phyloP scores from a whole-genome alignment of 441 rosid species.

The Lepidium campestre region DNA sequence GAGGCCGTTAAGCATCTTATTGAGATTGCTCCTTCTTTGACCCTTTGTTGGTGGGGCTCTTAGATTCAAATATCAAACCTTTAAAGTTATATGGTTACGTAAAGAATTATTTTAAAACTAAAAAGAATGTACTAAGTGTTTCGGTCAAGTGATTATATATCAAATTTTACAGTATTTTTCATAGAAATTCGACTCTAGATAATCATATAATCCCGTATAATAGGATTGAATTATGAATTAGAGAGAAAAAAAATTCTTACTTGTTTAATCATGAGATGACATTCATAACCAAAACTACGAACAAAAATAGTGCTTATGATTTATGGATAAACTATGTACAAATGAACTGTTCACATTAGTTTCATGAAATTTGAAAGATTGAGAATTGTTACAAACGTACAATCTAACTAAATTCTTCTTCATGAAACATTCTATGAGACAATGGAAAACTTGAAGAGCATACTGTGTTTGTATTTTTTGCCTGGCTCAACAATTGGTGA shows the following conservation, averaged over 20 bases:
- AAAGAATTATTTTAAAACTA: too few relatives aligned
- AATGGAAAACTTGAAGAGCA: slow-evolving; percentile 57
- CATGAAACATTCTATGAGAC: slow-evolving; percentile 17
- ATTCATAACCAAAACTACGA: not conserved
- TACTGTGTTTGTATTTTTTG: slow-evolving; percentile 46
- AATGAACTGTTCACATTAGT: not conserved
- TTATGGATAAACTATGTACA: not conserved
- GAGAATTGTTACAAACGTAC: too few relatives aligned
- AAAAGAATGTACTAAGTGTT: too few relatives aligned
- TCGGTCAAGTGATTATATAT: too few relatives aligned
- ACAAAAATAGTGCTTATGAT: not conserved
- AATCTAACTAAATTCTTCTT: too few relatives aligned
- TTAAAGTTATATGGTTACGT: not conserved
- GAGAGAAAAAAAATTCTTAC: too few relatives aligned
- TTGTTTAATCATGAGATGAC: not conserved
- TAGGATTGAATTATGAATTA: too few relatives aligned
- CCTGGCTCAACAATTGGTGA: slow-evolving; percentile 50
- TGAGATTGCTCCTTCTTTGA: not conserved
- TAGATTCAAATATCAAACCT: not conserved
- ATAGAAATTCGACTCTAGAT: too few relatives aligned
- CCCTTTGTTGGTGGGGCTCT: not conserved
- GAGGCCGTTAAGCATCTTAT: not conserved
- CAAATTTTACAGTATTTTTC: too few relatives aligned
- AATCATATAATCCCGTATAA: too few relatives aligned
- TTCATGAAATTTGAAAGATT: too few relatives aligned